Percentiles rank a stretch among this genome's conserved stretches.
Conservation (phyloP, 2,329 filamentous ascomycete species). For the Aureobasidium sp. region DNA sequence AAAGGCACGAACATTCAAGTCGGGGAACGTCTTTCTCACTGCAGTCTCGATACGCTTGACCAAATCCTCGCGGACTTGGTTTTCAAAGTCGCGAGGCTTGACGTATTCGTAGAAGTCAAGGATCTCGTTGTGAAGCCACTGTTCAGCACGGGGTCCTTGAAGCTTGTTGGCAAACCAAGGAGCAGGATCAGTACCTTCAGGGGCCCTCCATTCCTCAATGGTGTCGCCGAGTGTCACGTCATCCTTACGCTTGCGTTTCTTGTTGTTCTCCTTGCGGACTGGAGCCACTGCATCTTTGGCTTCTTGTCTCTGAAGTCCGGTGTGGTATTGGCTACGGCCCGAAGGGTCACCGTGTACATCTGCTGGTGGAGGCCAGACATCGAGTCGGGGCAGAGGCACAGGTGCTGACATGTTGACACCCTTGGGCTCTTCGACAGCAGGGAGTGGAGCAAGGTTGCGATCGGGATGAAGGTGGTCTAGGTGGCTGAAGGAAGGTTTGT, state of each 20-base stretch:
- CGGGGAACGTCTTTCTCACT: conserved; percentile 44
- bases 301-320: conserved; percentile 11
- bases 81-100: conserved; percentile 68
- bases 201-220: conserved; percentile 37
- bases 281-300: conserved; percentile 5
- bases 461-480: conserved; percentile 25
- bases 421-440: neutral
- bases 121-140: conserved; percentile 72
- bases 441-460: conserved; percentile 2
- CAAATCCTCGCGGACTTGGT: conserved; percentile 64
- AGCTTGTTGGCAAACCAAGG: conserved; percentile 52
- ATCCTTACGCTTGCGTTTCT: conserved; percentile 58
- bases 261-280: conserved; percentile 1
- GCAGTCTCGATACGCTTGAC: conserved; percentile 59
- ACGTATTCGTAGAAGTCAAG: conserved; percentile 84
- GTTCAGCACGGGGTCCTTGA: conserved; percentile 40
- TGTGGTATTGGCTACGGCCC: neutral
- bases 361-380: conserved; percentile 20
- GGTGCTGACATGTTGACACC: conserved; percentile 2
- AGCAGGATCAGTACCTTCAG: conserved; percentile 34
- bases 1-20: conserved; percentile 64
- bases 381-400: conserved; percentile 3
- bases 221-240: conserved; percentile 26
- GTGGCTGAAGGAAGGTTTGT: conserved; percentile 27
- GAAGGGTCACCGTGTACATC: conserved; percentile 14